phyloP scores from a whole-genome alignment of 2,329 filamentous ascomycete genomes.

The Arthrobotrys entomopaga region DNA sequence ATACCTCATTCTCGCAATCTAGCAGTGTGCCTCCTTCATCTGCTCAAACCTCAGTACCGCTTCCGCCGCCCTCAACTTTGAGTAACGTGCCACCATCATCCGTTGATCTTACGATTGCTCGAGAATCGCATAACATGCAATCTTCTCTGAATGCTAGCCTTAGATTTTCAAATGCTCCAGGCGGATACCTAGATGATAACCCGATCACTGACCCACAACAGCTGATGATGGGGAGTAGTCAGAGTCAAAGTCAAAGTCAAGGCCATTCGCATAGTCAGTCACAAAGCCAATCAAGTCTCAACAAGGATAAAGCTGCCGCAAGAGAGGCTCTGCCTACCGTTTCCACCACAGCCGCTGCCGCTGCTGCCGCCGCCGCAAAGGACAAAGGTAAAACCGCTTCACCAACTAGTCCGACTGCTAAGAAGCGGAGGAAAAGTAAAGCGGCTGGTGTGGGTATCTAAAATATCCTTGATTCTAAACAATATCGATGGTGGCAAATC shows the following conservation, averaged over 20 bases:
- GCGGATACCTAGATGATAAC: constrained; percentile 75
- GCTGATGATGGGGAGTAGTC: constrained; percentile 52
- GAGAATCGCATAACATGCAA: constrained; percentile 62
- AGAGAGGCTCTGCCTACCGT: constrained; percentile 46
- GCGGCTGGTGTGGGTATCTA: constrained; percentile 27
- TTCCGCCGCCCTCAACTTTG: constrained; percentile 58
- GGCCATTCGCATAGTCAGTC: constrained; percentile 35
- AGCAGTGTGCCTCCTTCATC: constrained; percentile 34
- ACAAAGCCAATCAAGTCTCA: constrained; percentile 36
- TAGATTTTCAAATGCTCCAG: constrained; percentile 69
- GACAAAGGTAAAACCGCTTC: constrained; percentile 52
- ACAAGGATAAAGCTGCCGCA: constrained; percentile 36
- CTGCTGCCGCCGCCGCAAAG: constrained; percentile 38
- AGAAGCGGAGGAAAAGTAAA: constrained; percentile 54
- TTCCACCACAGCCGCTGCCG: constrained; percentile 41
- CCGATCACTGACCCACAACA: constrained; percentile 69
- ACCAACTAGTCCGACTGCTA: constrained; percentile 45
- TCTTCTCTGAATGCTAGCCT: constrained; percentile 64
- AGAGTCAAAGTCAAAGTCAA: constrained; percentile 38
- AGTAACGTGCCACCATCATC: constrained; percentile 58
- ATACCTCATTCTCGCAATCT: constrained; percentile 41
- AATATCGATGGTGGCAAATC: no score
- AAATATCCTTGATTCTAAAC: neutral
- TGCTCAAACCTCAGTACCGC: constrained; percentile 38
- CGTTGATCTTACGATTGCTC: constrained; percentile 58